Conservation (phyloP, 495 filamentous ascomycete genomes). For the Trichoderma parareesei region DNA sequence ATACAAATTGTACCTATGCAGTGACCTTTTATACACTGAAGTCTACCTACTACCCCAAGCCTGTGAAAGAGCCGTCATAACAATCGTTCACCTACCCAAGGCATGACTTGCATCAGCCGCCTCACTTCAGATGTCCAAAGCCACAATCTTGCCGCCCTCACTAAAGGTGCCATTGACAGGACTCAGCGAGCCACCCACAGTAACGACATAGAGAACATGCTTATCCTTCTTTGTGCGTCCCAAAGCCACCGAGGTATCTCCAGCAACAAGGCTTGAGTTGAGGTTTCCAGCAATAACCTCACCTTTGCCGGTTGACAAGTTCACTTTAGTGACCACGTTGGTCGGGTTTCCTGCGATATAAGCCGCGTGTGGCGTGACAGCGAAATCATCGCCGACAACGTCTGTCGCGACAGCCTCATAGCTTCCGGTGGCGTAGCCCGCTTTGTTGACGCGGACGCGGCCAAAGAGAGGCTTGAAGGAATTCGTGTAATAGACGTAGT, state of each 20-base stretch:
- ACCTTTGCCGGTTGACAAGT: neutral
- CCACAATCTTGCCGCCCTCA: neutral
- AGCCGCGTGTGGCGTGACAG: neutral
- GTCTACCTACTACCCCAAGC: no score
- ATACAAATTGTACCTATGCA: no score
- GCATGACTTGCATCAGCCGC: no score
- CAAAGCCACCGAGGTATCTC: neutral
- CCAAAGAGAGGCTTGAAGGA: neutral
- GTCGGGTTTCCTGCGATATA: neutral
- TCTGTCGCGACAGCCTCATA: neutral
- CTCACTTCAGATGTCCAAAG: neutral
- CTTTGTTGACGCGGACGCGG: neutral
- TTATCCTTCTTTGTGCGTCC: neutral
- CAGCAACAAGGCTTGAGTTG: neutral
- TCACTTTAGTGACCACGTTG: neutral
- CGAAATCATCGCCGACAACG: neutral
- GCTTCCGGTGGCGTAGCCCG: neutral
- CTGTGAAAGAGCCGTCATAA: no score
- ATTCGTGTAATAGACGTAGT: neutral
- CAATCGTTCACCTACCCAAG: no score
- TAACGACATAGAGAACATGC: neutral
- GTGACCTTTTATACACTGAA: no score
- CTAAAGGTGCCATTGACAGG: neutral
- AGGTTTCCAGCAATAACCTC: neutral
- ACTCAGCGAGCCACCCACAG: neutral